Percentiles rank a stretch among this genome's conserved stretches.
These are phyloP conservation scores for Medicago lupulina DNA, from an alignment of 306 rosid species.

Conservation along the genomic window DNA sequence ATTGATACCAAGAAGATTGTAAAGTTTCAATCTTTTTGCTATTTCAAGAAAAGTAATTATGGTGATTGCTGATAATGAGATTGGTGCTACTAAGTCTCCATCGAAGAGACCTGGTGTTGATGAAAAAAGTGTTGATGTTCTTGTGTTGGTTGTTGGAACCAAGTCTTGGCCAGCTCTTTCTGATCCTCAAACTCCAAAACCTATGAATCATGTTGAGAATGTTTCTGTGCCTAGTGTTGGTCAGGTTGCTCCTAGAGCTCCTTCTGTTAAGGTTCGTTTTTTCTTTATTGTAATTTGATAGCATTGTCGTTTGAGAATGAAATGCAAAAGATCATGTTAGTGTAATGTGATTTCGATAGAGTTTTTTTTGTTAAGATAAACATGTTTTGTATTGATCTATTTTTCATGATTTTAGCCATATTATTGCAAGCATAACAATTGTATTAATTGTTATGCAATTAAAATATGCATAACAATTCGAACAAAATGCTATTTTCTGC, in stretches of 20 bases:
- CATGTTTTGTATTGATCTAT: not conserved
- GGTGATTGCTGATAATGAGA: slow-evolving; percentile 80
- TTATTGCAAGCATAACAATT: not conserved
- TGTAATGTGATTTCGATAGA: not conserved
- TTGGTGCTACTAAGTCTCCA: slow-evolving; percentile 73
- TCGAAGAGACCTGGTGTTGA: slow-evolving; percentile 73
- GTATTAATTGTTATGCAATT: slow-evolving; percentile 5
- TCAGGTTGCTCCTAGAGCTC: slow-evolving; percentile 49
- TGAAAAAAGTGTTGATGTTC: slow-evolving; percentile 54
- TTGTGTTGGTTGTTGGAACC: slow-evolving; percentile 67
- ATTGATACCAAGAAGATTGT: slow-evolving; percentile 32
- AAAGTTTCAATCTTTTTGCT: slow-evolving; percentile 13
- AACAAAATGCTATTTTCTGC: too few species aligned
- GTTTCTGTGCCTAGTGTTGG: slow-evolving; percentile 41
- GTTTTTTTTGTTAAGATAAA: slow-evolving; percentile 8
- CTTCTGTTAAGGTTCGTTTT: slow-evolving; percentile 58
- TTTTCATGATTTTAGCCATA: slow-evolving; percentile 10
- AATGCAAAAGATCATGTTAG: not conserved
- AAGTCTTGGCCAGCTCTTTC: slow-evolving; percentile 92
- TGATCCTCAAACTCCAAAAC: slow-evolving; percentile 73
- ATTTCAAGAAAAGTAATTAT: slow-evolving; percentile 45
- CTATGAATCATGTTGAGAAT: slow-evolving; percentile 50
- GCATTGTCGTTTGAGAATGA: slow-evolving; percentile 24
- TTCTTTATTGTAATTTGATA: not conserved
- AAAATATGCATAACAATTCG: too few species aligned